Percentiles rank a stretch among this genome's conserved stretches.
Conservation (phyloP, 2,329 filamentous ascomycete species). For the Didymellaceae sp. region DNA sequence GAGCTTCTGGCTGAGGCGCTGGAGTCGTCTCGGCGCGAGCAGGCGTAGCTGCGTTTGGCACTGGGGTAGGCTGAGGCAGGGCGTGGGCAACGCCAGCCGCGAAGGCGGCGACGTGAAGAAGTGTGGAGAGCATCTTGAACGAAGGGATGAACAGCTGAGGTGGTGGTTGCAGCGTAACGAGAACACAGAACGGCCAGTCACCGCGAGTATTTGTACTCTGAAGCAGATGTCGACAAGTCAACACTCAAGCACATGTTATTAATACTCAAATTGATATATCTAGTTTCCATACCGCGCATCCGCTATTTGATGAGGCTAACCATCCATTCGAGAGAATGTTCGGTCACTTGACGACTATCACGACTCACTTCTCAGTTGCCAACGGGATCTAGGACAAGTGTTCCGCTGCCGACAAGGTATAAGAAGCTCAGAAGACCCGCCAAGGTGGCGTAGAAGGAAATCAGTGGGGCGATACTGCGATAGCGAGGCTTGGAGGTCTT, state of each 20-base stretch:
- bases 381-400: slow-evolving; percentile 8
- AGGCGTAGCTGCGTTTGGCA: slow-evolving; percentile 19
- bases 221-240: neutral
- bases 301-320: slow-evolving; percentile 3
- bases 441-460: slow-evolving; percentile 2
- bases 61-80: slow-evolving; percentile 29
- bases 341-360: slow-evolving; percentile 1
- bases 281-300: neutral
- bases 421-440: slow-evolving; percentile 1
- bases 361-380: neutral
- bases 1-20: slow-evolving; percentile 19
- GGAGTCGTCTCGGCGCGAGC: slow-evolving; percentile 19
- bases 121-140: slow-evolving; percentile 27
- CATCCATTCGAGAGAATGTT: too few species aligned
- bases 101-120: slow-evolving; percentile 25
- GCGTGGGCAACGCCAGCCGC: slow-evolving; percentile 32
- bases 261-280: slow-evolving; percentile 3
- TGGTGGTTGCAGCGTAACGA: neutral
- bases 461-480: neutral
- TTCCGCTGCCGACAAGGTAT: slow-evolving; percentile 8
- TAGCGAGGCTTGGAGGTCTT: slow-evolving; percentile 15
- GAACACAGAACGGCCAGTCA: neutral
- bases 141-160: neutral
- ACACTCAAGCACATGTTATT: slow-evolving; percentile 3
- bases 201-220: slow-evolving; percentile 6